Evolutionary conservation across 2,329 filamentous ascomycete genomes (phyloP).

Genomic region (Alternaria sp.): DNA sequence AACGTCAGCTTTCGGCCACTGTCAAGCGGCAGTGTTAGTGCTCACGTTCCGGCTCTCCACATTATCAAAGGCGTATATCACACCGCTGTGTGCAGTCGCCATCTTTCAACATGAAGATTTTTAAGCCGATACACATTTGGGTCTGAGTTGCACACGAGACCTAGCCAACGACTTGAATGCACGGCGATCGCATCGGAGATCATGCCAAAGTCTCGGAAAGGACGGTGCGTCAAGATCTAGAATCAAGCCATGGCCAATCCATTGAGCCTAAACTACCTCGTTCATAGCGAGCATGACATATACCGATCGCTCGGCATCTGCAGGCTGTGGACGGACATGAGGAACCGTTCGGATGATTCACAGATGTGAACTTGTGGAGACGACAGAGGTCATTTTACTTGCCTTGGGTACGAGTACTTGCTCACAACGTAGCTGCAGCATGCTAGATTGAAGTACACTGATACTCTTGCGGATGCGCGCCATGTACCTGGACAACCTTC

Average conservation of each 20-base stretch:
- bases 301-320: neutral
- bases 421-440: neutral
- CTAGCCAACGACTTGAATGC: neutral
- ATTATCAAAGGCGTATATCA: neutral
- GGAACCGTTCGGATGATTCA: constrained; percentile 46
- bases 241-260: neutral
- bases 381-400: neutral
- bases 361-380: constrained; percentile 28
- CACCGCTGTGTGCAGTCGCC: neutral
- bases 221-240: constrained; percentile 2
- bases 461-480: neutral
- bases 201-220: neutral
- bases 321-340: neutral
- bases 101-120: neutral
- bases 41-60: constrained; percentile 10
- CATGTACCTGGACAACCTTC: neutral
- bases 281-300: neutral
- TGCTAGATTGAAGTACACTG: neutral
- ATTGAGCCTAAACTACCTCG: neutral
- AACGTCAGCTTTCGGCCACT: neutral
- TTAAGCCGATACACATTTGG: neutral
- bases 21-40: constrained; percentile 1
- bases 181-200: neutral
- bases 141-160: neutral
- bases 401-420: neutral